phyloP scores from a whole-genome alignment of 495 filamentous ascomycete species.

The Daldinia bambusicola region DNA sequence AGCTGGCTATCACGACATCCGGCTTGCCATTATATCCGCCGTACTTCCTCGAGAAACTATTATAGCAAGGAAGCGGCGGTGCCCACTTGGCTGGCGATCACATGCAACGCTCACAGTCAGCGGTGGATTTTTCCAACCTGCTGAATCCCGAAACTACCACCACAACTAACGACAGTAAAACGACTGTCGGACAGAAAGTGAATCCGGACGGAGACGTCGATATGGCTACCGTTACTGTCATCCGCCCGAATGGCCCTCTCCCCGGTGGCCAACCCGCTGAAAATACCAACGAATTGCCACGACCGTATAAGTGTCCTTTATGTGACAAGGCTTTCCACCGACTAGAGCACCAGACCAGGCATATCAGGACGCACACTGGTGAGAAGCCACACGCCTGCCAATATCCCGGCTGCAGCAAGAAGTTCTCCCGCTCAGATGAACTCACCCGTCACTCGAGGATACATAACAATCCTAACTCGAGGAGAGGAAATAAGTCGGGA shows the following conservation, averaged over 20 bases:
- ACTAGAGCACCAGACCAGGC: conserved; percentile 95
- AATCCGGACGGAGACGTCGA: conserved; percentile 56
- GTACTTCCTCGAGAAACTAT: conserved; percentile 18
- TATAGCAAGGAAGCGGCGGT: conserved; percentile 39
- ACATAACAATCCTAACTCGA: conserved; percentile 98
- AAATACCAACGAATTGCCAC: conserved; percentile 75
- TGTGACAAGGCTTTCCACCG: conserved; percentile 99
- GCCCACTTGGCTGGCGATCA: conserved; percentile 60
- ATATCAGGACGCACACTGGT: conserved; percentile 97
- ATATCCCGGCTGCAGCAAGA: conserved; percentile 95
- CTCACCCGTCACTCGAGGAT: conserved; percentile 96
- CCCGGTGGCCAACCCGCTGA: conserved; percentile 66
- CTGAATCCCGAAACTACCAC: conserved; percentile 69
- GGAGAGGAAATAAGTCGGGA: conserved; percentile 86
- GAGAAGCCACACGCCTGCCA: conserved; percentile 98
- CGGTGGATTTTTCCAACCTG: conserved; percentile 81
- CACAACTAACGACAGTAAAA: conserved; percentile 46
- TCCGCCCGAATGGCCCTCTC: conserved; percentile 76
- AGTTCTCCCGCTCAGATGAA: conserved; percentile 97
- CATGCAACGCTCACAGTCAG: conserved; percentile 78
- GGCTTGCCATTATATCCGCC: conserved; percentile 13
- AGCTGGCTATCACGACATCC: conserved; percentile 5
- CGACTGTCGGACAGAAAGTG: conserved; percentile 29
- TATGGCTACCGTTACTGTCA: conserved; percentile 76
- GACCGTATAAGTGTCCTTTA: conserved; percentile 97